Percentiles rank a stretch among this genome's conserved stretches.
Conservation (phyloP, 2,329 filamentous ascomycete genomes). For the Cercospora zeina region DNA sequence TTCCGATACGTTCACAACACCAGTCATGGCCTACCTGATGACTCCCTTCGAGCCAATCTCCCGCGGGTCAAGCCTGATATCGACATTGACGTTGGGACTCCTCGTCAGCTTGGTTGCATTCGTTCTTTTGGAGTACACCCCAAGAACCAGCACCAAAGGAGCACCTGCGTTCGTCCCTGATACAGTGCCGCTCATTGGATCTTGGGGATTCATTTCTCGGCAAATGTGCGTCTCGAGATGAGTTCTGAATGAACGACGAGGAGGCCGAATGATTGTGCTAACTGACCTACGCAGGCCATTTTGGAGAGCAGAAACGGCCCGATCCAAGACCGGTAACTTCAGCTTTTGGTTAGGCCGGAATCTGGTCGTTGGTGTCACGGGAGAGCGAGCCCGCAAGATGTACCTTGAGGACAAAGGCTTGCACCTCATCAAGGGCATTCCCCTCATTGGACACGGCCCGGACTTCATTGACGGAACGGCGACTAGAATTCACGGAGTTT, state of each 20-base stretch:
- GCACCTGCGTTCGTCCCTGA: background rate
- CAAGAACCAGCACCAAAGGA: background rate
- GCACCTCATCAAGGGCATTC: constrained; percentile 15
- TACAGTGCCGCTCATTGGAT: background rate
- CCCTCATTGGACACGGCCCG: constrained; percentile 19
- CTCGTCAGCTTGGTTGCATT: background rate
- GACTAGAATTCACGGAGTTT: constrained; percentile 12
- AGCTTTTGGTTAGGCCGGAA: constrained; percentile 24
- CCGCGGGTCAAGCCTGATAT: background rate
- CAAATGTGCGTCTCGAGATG: background rate
- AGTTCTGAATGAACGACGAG: background rate
- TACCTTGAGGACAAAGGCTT: constrained; percentile 18
- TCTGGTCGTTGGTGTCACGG: constrained; percentile 19
- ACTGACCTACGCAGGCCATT: background rate
- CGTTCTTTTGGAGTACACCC: background rate
- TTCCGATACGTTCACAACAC: too few relatives aligned
- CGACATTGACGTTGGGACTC: background rate
- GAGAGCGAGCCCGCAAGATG: constrained; percentile 21
- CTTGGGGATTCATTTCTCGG: background rate
- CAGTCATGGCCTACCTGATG: too few relatives aligned
- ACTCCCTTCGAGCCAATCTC: background rate
- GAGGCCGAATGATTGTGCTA: background rate
- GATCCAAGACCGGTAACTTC: constrained; percentile 23
- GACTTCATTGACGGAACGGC: constrained; percentile 16
- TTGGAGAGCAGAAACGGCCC: constrained; percentile 11